These are phyloP conservation scores for Irpex rosettiformis DNA, from an alignment of 1,284 basidiomycete genomes.

Conservation along the genomic window DNA sequence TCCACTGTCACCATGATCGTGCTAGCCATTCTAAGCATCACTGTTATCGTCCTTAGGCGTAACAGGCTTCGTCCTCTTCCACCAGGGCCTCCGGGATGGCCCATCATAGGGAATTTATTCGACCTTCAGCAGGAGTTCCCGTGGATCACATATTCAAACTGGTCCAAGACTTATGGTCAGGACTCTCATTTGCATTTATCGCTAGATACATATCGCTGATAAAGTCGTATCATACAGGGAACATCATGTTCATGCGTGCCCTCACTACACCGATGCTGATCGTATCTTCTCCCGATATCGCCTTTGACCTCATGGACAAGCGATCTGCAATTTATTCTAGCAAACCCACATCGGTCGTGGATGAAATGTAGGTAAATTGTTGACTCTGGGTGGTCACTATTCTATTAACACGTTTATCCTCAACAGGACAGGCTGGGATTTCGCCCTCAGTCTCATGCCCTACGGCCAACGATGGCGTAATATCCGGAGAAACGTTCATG, in stretches of 20 bases:
- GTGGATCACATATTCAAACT: conserved; percentile 7
- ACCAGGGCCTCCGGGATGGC: conserved; percentile 5
- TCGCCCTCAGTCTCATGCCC: conserved; percentile 28
- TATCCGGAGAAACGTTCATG: conserved; percentile 22
- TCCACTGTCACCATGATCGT: not conserved
- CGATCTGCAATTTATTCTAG: conserved; percentile 4
- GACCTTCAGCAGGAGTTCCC: conserved; percentile 6
- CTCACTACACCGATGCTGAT: not conserved
- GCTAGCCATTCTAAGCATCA: not conserved
- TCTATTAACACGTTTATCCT: conserved; percentile 37
- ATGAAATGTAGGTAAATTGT: conserved; percentile 42
- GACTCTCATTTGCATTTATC: not conserved
- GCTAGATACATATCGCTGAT: not conserved
- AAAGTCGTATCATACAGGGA: too few relatives aligned
- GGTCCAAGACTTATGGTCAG: not conserved
- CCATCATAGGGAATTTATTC: conserved; percentile 5
- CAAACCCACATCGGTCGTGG: not conserved
- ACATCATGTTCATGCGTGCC: not conserved
- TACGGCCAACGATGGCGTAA: conserved; percentile 32
- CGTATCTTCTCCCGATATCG: not conserved
- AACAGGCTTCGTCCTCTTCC: not conserved
- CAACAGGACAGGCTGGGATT: conserved; percentile 24
- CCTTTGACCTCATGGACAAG: conserved; percentile 1
- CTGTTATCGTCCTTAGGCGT: not conserved
- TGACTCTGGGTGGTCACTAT: conserved; percentile 41